Base-by-base conservation (phyloP, 176 grass and related monocot genomes). In the Bromus sterilis region DNA sequence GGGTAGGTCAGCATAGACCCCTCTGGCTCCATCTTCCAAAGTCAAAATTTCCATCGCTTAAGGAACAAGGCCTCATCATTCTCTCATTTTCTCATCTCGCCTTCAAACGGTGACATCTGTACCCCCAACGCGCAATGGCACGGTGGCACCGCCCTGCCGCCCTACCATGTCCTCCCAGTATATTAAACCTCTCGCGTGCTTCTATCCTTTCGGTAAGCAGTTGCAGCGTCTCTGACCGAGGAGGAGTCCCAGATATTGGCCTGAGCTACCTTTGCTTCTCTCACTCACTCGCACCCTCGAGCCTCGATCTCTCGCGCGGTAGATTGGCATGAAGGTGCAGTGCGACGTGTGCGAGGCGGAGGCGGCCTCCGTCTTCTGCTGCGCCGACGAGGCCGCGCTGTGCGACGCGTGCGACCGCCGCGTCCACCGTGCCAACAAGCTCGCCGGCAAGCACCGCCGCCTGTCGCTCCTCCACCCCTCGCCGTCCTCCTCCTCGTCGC, bases 331-430 rank as follows among this genome's bases (percentile, higher is more conserved):
- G 93, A 96, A 96, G 90, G 85, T 96, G 53, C 93, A 93, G 88
- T 96, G 93, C 89, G 93, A 96, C 86, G 85, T 82, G 78, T 96
- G 93, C 78, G 64, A 80, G 33, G 71, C 75, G 2, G 82, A 89
- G 79, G 85, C 90, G 9, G 93, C 93, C 71, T 88, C 93, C 49
- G 90, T 96, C 57, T 96, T 96, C 90, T 96, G 93, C 82, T 93
- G 93, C 66, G 88, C 90, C 66, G 93, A 96, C 53, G 93, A 96
- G 93, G 93, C 93, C 11, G 90, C 90, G 46, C 90, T 96, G 11
- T 96, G 93, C 89, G 86, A 82, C 56, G 84, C 53, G 6, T 96
- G 93, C 74, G 93, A 96, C 80, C 76, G 71, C 14, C 80, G 90
- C 53, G 82, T 96, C 55, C 93, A 96, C 80, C 16, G 82, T 31